Base-by-base conservation (phyloP, 176 grass and related monocot genomes). In the Avena eriantha region DNA sequence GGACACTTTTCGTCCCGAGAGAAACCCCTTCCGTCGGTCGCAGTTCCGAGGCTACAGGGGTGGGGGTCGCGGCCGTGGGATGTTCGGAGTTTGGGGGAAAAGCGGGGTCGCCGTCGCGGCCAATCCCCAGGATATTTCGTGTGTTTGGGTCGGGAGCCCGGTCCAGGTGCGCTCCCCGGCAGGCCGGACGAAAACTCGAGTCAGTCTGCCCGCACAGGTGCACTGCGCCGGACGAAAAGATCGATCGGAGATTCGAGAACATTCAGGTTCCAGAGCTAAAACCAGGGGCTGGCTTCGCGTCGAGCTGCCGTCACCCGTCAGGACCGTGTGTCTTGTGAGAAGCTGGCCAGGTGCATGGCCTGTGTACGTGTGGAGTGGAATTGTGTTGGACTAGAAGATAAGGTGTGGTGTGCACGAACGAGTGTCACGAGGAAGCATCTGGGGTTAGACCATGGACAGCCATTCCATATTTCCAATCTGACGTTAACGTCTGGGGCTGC, bases 111-210 rank as follows among this genome's bases (percentile, higher is more conserved):
- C 48, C 65, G 63, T 16, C 80, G 22, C 18, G 76, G 63, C 26
- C 63, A 33, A 66, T 66, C 63, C 63, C 26, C 12, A 16, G 13
- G 23, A 51, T 50, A 14, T 18, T 76, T 16, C 3, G 63, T n/a
- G 84, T 48, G 43, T 21, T 21, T 10, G 56, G 18, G 10, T 33
- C 7, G 15, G 54, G 53, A 3, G 18, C 14, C 21, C 18, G 45
- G 58, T 2, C 6, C 41, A 51, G 24, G 13, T 34, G 16, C 23
- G 54, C 73, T 50, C 21, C 19, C 60, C 46, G 73, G n/a, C 34
- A 33, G 22, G 75, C n/a, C 15, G 43, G 85, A 79, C 63, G 79
- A 86, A 69, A 10, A 17, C 7, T 21, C 23, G 63, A 86, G 83
- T 78, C 6, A 10, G 71, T 12, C n/a, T 4, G 82, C 39, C 7